These are phyloP conservation scores for Wilhelminamyces savonicus DNA, from an alignment of 805 yeast genomes.

Conservation along the genomic window DNA sequence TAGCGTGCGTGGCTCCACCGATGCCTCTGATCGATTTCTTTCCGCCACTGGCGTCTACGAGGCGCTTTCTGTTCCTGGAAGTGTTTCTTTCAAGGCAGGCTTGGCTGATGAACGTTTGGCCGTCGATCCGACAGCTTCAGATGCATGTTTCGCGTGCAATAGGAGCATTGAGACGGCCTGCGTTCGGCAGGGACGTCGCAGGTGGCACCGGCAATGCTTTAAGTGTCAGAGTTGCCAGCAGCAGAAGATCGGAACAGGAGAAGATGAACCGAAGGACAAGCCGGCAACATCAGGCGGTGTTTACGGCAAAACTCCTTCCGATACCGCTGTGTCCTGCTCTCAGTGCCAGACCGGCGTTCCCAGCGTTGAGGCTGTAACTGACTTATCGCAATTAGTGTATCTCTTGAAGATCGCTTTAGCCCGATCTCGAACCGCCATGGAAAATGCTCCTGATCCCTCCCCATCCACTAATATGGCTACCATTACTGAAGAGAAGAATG, in stretches of 20 bases:
- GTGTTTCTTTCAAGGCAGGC: neutral
- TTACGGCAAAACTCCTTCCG: no score
- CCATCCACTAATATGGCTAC: neutral
- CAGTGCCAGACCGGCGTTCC: no score
- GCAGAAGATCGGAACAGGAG: no score
- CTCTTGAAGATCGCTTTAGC: conserved; percentile 79
- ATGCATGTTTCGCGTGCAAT: conserved; percentile 65
- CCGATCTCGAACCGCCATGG: conserved; percentile 60
- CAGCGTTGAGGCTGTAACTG: conserved; percentile 60
- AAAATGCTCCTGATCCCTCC: conserved; percentile 1
- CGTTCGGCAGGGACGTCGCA: conserved; percentile 46
- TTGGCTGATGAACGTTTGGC: no score
- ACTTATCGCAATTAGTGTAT: conserved; percentile 67
- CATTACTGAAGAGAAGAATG: conserved; percentile 3
- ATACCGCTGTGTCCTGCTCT: no score
- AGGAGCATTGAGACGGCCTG: conserved; percentile 85
- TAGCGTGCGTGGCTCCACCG: conserved; percentile 48
- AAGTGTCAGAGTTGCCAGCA: conserved; percentile 59
- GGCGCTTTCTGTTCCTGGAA: conserved; percentile 10
- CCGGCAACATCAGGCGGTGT: no score
- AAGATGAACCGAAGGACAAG: no score
- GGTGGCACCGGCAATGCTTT: conserved; percentile 85
- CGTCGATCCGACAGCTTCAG: conserved; percentile 60
- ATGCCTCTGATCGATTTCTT: conserved; percentile 60
- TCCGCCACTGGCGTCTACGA: conserved; percentile 38